These are phyloP conservation scores for Phytophthora sp. DNA, from an alignment of 352 stramenopile genomes.

Conservation along the genomic window DNA sequence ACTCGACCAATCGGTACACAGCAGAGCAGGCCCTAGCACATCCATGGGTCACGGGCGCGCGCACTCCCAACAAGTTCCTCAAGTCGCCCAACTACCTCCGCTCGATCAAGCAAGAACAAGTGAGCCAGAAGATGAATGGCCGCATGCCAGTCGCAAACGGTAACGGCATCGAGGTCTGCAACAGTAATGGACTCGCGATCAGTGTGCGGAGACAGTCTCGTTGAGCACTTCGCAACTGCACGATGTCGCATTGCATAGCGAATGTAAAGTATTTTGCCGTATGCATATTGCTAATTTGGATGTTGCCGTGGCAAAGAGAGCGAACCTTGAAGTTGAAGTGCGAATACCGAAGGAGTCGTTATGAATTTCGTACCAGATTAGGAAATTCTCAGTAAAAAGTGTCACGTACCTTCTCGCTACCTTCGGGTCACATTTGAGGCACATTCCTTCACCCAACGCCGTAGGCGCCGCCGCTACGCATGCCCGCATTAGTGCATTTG, in stretches of 20 bases:
- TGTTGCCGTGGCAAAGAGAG: too few relatives aligned
- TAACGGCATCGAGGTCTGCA: conserved; percentile 27
- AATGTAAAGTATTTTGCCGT: conserved; percentile 19
- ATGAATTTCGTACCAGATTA: too few relatives aligned
- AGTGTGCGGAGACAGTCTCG: conserved; percentile 70
- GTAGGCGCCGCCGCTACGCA: background rate
- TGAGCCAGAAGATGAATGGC: conserved; percentile 45
- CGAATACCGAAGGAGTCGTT: too few relatives aligned
- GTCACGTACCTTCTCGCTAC: conserved; percentile 22
- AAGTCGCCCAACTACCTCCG: conserved; percentile 88
- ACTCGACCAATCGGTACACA: conserved; percentile 78
- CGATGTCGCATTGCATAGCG: background rate
- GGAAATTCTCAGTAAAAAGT: too few relatives aligned
- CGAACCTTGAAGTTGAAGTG: conserved; percentile 14
- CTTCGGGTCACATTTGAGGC: background rate
- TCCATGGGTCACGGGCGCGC: conserved; percentile 86
- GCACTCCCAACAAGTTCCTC: conserved; percentile 88
- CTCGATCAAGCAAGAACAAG: conserved; percentile 79
- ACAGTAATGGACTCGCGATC: conserved; percentile 40
- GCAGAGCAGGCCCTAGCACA: conserved; percentile 84
- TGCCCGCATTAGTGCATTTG: conserved; percentile 39
- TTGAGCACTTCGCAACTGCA: conserved; percentile 31
- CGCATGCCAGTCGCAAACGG: conserved; percentile 22
- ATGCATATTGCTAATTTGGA: background rate
- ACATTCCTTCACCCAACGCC: conserved; percentile 2